Evolutionary conservation across 2,329 filamentous ascomycete genomes (phyloP), one percentile per base, ranked within the genome.

Genomic region (Verticillium dahliae): DNA sequence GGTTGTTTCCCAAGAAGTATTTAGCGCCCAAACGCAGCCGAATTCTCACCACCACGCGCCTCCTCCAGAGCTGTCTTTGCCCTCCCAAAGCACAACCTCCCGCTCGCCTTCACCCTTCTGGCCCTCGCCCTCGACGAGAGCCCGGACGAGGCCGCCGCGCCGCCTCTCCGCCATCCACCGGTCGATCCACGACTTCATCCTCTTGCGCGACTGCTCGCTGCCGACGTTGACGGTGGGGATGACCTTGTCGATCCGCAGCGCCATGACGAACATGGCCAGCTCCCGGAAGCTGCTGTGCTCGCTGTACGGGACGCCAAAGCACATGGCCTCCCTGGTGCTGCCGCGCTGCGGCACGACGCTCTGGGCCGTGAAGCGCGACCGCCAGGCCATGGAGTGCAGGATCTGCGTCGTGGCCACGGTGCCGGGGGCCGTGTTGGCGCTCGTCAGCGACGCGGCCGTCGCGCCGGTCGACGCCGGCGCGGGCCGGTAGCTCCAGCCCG

Each of bases 211-310:
- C 60, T 76, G 73, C 62, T 86, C 85, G 69, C 81, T 87, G 1
- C 85, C 85, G 1, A 89, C 83, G 62, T 99, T 98, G 3, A 99
- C 95, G 0, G 95, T 99, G 0, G 95, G 95, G 15, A 99, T 89
- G 6, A 99, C 85, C 75, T 89, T 91, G 65, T 94, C 92, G 66
- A 99, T 96, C 61, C 90, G 80, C 73, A 99, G 73, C 22, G 89
- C 85, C 81, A 95, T 95, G 67, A 94, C 85, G 71, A 99, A 99
- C 84, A 98, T 89, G 0, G 92, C 94, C 71, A 99, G 75, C 78
- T 99, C 95, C 50, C 94, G 83, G 71, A 99, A 99, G 64, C 91
- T 96, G 73, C 90, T 95, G 73, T 99, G 95, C 77, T 99, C 95
- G 59, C 89, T 93, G 72, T 99, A 99, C 2, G 95, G 95, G 2